Percentiles rank a stretch among this genome's conserved stretches.
phyloP scores from a whole-genome alignment of 331 rosid species.

The Cucumis variabilis region DNA sequence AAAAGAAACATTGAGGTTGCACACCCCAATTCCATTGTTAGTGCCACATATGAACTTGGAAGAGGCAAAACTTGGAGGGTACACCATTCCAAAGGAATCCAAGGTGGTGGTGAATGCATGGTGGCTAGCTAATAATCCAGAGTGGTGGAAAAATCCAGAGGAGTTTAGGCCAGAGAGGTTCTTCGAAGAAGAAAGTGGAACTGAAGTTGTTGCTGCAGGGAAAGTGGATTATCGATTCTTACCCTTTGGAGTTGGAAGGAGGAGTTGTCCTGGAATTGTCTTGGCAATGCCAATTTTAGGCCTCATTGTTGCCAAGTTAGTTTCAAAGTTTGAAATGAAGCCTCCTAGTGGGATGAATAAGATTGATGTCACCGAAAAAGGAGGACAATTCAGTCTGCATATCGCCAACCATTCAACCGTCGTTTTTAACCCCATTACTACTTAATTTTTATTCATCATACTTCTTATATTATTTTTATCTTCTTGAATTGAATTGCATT shows the following conservation, averaged over 20 bases:
- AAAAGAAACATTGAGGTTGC: constrained; percentile 73
- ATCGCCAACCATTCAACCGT: constrained; percentile 75
- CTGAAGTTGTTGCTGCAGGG: constrained; percentile 65
- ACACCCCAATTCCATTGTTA: constrained; percentile 75
- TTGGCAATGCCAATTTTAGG: constrained; percentile 80
- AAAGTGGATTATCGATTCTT: constrained; percentile 74
- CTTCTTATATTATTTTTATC: too few relatives aligned
- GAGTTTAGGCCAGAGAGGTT: constrained; percentile 84
- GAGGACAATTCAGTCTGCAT: constrained; percentile 79
- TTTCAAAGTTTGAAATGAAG: constrained; percentile 61
- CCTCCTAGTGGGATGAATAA: constrained; percentile 49
- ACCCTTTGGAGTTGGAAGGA: constrained; percentile 89
- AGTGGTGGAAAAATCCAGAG: constrained; percentile 70
- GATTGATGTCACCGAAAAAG: constrained; percentile 69
- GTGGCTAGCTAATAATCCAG: constrained; percentile 86
- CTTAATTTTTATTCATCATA: too few relatives aligned
- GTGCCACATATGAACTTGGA: constrained; percentile 94
- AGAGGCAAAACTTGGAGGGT: constrained; percentile 75
- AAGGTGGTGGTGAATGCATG: constrained; percentile 88
- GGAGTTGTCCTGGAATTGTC: constrained; percentile 89
- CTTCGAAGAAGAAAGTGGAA: constrained; percentile 65
- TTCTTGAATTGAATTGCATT: too few relatives aligned
- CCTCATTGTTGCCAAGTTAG: constrained; percentile 64
- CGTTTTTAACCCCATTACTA: constrained; percentile 43
- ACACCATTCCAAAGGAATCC: constrained; percentile 70